Evolutionary conservation across 2,329 filamentous ascomycete genomes (phyloP).

Genomic region (Apiospora marii): DNA sequence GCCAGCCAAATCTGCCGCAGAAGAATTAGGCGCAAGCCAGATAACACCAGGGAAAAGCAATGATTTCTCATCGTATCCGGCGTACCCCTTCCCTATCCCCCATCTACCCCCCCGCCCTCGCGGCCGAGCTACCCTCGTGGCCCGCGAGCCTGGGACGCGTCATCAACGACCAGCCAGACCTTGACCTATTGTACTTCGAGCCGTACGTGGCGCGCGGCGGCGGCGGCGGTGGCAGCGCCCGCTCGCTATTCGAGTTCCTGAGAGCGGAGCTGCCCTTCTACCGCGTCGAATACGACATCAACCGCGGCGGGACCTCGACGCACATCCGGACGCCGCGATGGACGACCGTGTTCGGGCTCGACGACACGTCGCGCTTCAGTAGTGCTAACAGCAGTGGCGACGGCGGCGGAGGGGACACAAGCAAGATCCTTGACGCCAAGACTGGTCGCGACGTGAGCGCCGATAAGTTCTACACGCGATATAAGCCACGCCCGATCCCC

Average conservation of each 20-base stretch:
- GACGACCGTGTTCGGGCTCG: constrained; percentile 65
- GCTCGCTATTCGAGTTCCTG: constrained; percentile 73
- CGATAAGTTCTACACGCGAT: constrained; percentile 59
- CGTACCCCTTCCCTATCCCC: constrained; percentile 61
- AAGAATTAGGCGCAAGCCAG: not conserved
- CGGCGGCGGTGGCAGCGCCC: constrained; percentile 49
- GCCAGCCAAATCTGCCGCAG: not conserved
- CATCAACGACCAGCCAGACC: constrained; percentile 73
- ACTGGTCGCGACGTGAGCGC: constrained; percentile 47
- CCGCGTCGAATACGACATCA: constrained; percentile 76
- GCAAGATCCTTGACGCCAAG: constrained; percentile 45
- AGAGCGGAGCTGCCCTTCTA: constrained; percentile 78
- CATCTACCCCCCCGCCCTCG: constrained; percentile 50
- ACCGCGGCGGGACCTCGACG: constrained; percentile 68
- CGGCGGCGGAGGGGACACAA: constrained; percentile 47
- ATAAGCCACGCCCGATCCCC: constrained; percentile 74
- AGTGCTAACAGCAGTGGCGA: constrained; percentile 45
- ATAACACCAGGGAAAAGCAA: constrained; percentile 31
- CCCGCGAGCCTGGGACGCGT: constrained; percentile 60
- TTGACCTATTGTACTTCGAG: constrained; percentile 79
- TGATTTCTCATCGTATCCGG: constrained; percentile 48
- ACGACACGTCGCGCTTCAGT: constrained; percentile 70
- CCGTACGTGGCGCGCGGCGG: constrained; percentile 67
- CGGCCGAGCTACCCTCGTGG: constrained; percentile 49
- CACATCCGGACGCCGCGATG: constrained; percentile 68